Percentiles rank a stretch among this genome's conserved stretches.
Evolutionary conservation across 345 rosid species (phyloP).

Genomic region (Turritis glabra): DNA sequence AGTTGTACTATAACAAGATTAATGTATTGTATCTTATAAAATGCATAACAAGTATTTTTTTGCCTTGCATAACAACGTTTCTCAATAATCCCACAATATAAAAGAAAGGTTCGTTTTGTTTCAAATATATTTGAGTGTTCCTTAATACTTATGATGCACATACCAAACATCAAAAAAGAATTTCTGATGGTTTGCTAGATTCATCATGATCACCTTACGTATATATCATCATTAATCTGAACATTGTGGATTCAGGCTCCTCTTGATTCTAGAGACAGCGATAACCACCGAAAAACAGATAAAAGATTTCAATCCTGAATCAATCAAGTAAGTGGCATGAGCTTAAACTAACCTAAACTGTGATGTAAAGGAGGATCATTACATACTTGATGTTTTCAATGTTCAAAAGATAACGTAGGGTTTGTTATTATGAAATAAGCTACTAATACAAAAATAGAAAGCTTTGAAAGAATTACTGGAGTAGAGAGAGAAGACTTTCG

Average conservation of each 20-base stretch:
- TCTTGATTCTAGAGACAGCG: background rate
- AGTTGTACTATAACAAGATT: background rate
- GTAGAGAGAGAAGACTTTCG: background rate
- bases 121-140: conserved; percentile 21
- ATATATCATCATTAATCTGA: background rate
- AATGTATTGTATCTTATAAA: too few relatives aligned
- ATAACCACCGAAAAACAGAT: background rate
- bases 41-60: background rate
- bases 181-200: background rate
- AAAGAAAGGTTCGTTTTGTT: conserved; percentile 32
- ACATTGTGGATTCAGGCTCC: background rate
- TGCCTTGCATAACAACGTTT: conserved; percentile 19
- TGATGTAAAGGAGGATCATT: background rate
- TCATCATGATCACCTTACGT: background rate
- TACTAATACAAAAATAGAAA: background rate
- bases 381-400: background rate
- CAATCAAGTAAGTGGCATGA: background rate
- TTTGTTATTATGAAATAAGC: background rate
- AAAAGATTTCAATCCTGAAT: background rate
- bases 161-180: background rate
- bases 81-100: conserved; percentile 14
- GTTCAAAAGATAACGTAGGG: background rate
- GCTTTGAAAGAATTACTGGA: background rate
- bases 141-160: conserved; percentile 7
- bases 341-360: background rate